Evolutionary conservation across 805 yeast genomes (phyloP).

Genomic region (Wickerhamiella lipophila): DNA sequence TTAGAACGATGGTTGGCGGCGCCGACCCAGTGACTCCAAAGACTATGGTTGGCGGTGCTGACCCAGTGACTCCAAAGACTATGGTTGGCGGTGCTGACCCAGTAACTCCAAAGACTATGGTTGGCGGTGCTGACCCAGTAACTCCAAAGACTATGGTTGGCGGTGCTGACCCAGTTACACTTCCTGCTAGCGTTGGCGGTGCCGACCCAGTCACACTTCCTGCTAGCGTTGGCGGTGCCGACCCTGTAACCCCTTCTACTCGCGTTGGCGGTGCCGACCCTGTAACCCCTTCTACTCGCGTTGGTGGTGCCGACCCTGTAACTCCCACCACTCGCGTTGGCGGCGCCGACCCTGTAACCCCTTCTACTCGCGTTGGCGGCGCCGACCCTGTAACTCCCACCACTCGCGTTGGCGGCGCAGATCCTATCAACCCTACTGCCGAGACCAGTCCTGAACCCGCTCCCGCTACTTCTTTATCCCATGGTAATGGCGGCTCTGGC

Average conservation of each 20-base stretch:
- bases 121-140: conserved; percentile 1
- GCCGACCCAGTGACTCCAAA: not conserved
- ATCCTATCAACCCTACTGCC: not conserved
- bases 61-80: not conserved
- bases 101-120: not conserved
- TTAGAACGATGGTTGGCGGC: not conserved
- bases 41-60: conserved; percentile 1
- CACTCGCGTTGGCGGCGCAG: not conserved
- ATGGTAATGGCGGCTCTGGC: not conserved
- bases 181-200: not conserved
- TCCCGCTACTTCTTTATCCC: not conserved
- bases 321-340: not conserved
- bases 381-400: conserved; percentile 5
- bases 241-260: not conserved
- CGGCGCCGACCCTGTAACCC: not conserved
- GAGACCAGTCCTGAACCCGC: not conserved
- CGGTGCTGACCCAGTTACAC: not conserved
- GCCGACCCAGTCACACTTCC: not conserved
- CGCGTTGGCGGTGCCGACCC: not conserved
- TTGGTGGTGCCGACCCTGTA: not conserved
- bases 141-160: not conserved
- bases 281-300: not conserved
- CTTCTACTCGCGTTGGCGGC: not conserved
- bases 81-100: not conserved
- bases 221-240: not conserved